Evolutionary conservation across 2,329 filamentous ascomycete genomes (phyloP), one percentile per base, ranked within the genome.

Genomic region (Davidsoniella eucalypti): DNA sequence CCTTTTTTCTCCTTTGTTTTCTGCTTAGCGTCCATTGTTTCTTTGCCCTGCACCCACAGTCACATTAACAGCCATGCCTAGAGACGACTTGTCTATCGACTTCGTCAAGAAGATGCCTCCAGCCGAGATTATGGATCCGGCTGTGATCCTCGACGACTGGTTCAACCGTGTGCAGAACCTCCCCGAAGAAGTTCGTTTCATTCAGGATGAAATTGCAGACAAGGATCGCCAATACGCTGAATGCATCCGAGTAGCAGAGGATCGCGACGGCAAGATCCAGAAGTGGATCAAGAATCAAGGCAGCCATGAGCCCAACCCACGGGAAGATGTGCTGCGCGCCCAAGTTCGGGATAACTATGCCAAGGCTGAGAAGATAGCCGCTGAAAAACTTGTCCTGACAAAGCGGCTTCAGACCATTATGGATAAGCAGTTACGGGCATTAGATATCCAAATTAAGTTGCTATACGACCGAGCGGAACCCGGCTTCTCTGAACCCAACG

Each of bases 171-270:
- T 83, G 17, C 79, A 83, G 58, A 92, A 92, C 59, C 71, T 90
- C 25, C 84, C 84, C 54, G 82, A 85, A 55, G 85, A 92, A 65
- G 80, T 92, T 53, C 80, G 81, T 17, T 87, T 88, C 66, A 73
- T 90, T 55, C 82, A 88, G 59, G 84, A 88, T 61, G 85, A 92
- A 65, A 84, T 90, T 55, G 72, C 79, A 60, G 81, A 84, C 61
- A 90, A 88, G 63, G 85, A 93, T 61, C 73, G 76, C 46, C 72
- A 78, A 56, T 82, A 85, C 57, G 70, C 76, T 59, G 79, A 85
- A 44, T 80, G 81, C 61, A 69, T 80, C 52, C 72, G 76, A 54
- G 72, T 75, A 55, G 85, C 88, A 59, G 75, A 78, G 39, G 78
- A 82, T 52, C 79, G 81, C 56, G 85, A 93, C 60, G 72, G 65